Conservation (phyloP, 164 flowering plant genomes). For the Magnolia changhungtana region DNA sequence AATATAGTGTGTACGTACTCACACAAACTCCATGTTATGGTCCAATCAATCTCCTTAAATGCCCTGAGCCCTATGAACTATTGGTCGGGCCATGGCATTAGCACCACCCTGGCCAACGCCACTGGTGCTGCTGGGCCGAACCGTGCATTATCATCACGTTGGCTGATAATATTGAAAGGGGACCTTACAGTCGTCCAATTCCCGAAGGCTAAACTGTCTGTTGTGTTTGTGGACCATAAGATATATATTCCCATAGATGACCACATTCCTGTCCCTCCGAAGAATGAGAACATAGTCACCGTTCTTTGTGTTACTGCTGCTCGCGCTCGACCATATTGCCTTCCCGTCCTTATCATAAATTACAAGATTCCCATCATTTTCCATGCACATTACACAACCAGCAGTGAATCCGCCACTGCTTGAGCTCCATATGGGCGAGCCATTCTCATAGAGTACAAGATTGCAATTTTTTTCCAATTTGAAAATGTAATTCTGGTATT, state of each 20-base stretch:
- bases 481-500: not conserved
- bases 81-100: too few species aligned
- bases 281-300: not conserved
- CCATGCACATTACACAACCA: not conserved
- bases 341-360: not conserved
- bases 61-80: too few species aligned
- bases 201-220: too few species aligned
- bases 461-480: not conserved
- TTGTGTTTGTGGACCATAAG: not conserved
- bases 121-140: too few species aligned
- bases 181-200: too few species aligned
- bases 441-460: not conserved
- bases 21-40: too few species aligned
- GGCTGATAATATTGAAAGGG: too few species aligned
- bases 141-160: too few species aligned
- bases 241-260: not conserved
- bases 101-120: too few species aligned
- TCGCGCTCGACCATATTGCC: not conserved
- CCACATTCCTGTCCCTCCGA: not conserved
- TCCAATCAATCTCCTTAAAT: too few species aligned
- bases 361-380: not conserved
- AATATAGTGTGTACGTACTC: too few species aligned
- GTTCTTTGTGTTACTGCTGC: not conserved
- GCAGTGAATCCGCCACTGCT: not conserved
- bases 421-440: not conserved